Base-by-base conservation (phyloP, 2,329 filamentous ascomycete genomes). In the Arthrobotrys musiformis region DNA sequence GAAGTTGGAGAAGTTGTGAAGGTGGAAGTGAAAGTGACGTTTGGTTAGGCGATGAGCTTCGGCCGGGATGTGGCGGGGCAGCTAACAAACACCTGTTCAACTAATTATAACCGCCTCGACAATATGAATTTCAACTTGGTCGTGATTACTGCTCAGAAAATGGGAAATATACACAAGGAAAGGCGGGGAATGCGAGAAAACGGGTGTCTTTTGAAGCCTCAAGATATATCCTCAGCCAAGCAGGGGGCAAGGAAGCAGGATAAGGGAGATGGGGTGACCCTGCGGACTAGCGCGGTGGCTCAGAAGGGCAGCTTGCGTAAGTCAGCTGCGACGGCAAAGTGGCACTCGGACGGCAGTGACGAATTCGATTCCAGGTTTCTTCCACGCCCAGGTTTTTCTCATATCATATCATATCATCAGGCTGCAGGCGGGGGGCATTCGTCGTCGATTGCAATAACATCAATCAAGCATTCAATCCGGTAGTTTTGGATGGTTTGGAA, bases 291-390 rank as follows among this genome's bases (percentile, higher is more conserved):
- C 28, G 70, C 42, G 72, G 70, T 75, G 70, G 70, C 70, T 75
- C 70, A 75, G 70, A 66, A 70, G 46, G 64, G 58, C 58, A 52
- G 73, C 66, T 70, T 77, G 61, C 73, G 73, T 77, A 77, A 66
- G 73, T 77, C 73, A 77, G 73, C 73, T 77, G 73, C 73, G 73
- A 70, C 50, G 66, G 64, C 60, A 54, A 37, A 66, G 73, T 70
- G 73, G 72, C 72, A 66, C 72, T 46, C 33, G 64, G 50, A 26
- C 66, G n/a, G 28, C 22, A 62, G 70, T 77, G 73, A 77, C 73
- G 73, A 67, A 77, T 35, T 26, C 17, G n/a, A n/a, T n/a, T n/a
- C n/a, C n/a, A n/a, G n/a, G n/a, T n/a, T n/a, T n/a, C n/a, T 6
- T 19, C 40, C 40, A 42, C 40, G 7, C 40, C 44, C 50, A 40